Base-by-base conservation (phyloP, 176 grass and related monocot genomes). In the Calamus simplicifolius region DNA sequence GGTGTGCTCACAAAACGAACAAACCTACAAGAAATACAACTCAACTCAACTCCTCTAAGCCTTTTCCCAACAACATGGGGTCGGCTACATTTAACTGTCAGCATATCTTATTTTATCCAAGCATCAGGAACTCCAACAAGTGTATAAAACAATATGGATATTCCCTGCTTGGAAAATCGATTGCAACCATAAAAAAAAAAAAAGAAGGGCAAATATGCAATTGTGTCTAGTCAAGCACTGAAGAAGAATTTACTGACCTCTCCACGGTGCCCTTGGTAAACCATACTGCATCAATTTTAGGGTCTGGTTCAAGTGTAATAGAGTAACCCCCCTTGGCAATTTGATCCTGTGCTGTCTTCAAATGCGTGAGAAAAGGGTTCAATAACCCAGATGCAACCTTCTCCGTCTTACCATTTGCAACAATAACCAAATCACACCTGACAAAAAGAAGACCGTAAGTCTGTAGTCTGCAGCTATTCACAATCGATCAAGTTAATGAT, bases 1-100 rank as follows among this genome's bases (percentile, higher is more conserved):
- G 93, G 88, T 50, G 93, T 98, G 70, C 93, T 98, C 67, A 98
- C 87, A 16, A 92, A 98, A 27, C 88, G 81, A 58, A 98, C 84
- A 85, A 97, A 97, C 58, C 87, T 97, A 75, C n/a, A 19, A 69
- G 27, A 63, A 30, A 51, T 63, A n/a, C n/a, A n/a, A n/a, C n/a
- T n/a, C n/a, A n/a, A n/a, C n/a, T n/a, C n/a, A n/a, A n/a, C n/a
- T n/a, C n/a, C n/a, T n/a, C n/a, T n/a, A n/a, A n/a, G n/a, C n/a
- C n/a, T n/a, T n/a, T n/a, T n/a, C n/a, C n/a, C n/a, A n/a, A n/a
- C n/a, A n/a, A n/a, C n/a, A n/a, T n/a, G n/a, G n/a, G n/a, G n/a
- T n/a, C n/a, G n/a, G n/a, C n/a, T n/a, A n/a, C n/a, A n/a, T n/a
- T 27, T 27, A 17, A 48, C 7, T 19, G 6, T 23, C 29, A 19